phyloP scores from a whole-genome alignment of 352 stramenopile genomes.

The Poterioochromonas sp. region DNA sequence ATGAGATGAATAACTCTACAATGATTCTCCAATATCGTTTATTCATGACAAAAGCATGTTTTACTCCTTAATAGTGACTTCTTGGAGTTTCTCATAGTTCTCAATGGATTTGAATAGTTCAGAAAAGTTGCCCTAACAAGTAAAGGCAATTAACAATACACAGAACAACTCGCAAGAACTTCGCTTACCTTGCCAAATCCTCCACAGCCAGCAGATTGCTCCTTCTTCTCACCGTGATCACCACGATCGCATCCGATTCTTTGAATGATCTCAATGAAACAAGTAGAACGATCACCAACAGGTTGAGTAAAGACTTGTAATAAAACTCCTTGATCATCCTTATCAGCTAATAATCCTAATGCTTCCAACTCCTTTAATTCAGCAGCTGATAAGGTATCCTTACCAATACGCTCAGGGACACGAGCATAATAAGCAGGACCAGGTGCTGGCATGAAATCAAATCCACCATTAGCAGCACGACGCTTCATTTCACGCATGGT shows the following conservation, averaged over 20 bases:
- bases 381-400: constrained; percentile 58
- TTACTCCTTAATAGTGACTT: background rate
- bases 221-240: constrained; percentile 27
- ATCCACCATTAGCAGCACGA: constrained; percentile 48
- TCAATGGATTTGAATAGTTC: constrained; percentile 83
- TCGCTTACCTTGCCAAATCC: constrained; percentile 64
- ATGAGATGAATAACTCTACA: no score
- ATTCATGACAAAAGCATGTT: no score
- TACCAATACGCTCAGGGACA: constrained; percentile 7
- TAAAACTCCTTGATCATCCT: constrained; percentile 84
- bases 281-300: constrained; percentile 65
- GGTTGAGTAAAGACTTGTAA: constrained; percentile 82
- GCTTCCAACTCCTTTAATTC: constrained; percentile 79
- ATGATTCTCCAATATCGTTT: no score
- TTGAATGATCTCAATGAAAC: constrained; percentile 85
- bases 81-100: constrained; percentile 37
- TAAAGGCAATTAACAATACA: background rate
- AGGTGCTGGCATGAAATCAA: constrained; percentile 65
- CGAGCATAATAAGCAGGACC: constrained; percentile 70
- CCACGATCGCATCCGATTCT: constrained; percentile 67
- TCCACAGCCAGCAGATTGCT: constrained; percentile 48
- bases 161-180: background rate
- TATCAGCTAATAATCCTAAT: constrained; percentile 81
- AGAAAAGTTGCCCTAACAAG: constrained; percentile 65
- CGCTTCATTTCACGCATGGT: constrained; percentile 61